A percentile compares a stretch with the other conserved stretches of the same genome.
These are phyloP conservation scores for Alternaria viburni DNA, from an alignment of 2,329 filamentous ascomycete genomes.

Conservation along the genomic window DNA sequence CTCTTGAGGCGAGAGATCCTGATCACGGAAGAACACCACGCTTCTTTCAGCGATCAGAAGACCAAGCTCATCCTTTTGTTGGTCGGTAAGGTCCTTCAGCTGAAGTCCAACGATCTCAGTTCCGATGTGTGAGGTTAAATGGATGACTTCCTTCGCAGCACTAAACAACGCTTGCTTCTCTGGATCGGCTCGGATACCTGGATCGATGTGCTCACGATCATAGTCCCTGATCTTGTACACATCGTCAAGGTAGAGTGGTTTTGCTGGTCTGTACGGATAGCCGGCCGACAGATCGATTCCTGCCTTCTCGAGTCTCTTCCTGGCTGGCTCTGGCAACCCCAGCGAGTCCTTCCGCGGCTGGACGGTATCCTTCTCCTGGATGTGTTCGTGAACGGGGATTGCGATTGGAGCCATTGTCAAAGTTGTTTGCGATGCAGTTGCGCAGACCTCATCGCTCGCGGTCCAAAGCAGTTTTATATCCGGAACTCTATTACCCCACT, in stretches of 20 bases:
- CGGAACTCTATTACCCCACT: slow-evolving; percentile 4
- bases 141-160: slow-evolving; percentile 52
- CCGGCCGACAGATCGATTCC: slow-evolving; percentile 73
- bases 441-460: neutral
- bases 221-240: slow-evolving; percentile 68
- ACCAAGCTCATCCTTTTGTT: slow-evolving; percentile 59
- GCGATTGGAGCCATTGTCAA: slow-evolving; percentile 62
- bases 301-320: slow-evolving; percentile 68
- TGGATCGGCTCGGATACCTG: slow-evolving; percentile 59
- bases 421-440: neutral
- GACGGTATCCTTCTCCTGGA: slow-evolving; percentile 64
- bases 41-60: slow-evolving; percentile 50
- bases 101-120: slow-evolving; percentile 52
- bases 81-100: slow-evolving; percentile 54
- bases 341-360: slow-evolving; percentile 69
- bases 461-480: slow-evolving; percentile 21
- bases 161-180: slow-evolving; percentile 49
- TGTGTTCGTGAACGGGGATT: slow-evolving; percentile 58
- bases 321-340: slow-evolving; percentile 63
- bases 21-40: slow-evolving; percentile 59
- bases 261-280: slow-evolving; percentile 73
- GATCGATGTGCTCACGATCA: slow-evolving; percentile 44
- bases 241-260: slow-evolving; percentile 72
- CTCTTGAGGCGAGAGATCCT: slow-evolving; percentile 50
- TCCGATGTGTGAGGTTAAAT: slow-evolving; percentile 46